A percentile compares a stretch with the other conserved stretches of the same genome.
Evolutionary conservation across 345 rosid species (phyloP).

Genomic region (Lepidium sativum): DNA sequence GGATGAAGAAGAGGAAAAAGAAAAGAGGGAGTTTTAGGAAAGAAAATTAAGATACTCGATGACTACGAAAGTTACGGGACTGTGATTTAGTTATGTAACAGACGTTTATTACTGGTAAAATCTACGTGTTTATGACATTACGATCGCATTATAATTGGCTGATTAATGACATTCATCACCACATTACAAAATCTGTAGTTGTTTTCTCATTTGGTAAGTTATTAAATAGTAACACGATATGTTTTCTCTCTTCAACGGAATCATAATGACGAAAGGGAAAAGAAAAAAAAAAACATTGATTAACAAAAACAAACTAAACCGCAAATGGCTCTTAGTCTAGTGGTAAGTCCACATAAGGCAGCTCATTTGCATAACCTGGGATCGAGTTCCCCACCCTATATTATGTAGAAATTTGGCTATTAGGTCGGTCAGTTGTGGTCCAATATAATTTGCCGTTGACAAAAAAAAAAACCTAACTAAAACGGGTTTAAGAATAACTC

Average conservation of each 20-base stretch:
- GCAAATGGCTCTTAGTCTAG: no score
- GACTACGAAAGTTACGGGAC: conserved; percentile 5
- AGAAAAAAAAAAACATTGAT: no score
- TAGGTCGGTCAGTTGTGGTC: no score
- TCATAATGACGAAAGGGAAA: background rate
- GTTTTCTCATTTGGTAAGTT: background rate
- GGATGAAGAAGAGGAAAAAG: background rate
- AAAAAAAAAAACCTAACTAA: background rate
- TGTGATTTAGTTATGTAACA: conserved; percentile 15
- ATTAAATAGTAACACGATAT: conserved; percentile 5
- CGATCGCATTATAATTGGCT: conserved; percentile 1
- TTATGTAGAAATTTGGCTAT: no score
- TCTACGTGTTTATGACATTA: conserved; percentile 15
- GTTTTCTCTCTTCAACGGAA: background rate
- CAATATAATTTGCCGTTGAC: no score
- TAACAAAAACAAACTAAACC: no score
- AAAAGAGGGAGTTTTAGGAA: background rate
- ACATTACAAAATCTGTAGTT: background rate
- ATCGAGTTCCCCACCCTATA: no score
- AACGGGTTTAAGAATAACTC: background rate
- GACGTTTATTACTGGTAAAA: background rate
- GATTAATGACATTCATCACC: background rate
- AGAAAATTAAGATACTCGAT: conserved; percentile 9
- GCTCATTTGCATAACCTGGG: no score
- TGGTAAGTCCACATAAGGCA: no score